Evolutionary conservation across 2,329 filamentous ascomycete genomes (phyloP), one percentile per base, ranked within the genome.

Genomic region (Cladophialophora carrionii): DNA sequence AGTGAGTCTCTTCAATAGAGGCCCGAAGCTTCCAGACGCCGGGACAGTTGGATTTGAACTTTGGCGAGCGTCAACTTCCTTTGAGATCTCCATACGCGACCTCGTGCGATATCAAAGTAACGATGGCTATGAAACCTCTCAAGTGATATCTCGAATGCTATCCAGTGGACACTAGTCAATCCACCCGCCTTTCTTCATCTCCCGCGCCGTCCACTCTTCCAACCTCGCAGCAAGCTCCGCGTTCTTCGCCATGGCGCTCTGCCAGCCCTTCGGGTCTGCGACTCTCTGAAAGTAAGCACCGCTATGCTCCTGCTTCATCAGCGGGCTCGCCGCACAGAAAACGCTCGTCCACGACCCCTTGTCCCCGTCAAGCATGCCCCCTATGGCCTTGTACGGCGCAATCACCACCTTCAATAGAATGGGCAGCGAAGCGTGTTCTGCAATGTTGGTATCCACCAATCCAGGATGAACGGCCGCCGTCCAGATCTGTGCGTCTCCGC

Each of bases 391-490:
- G 46, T 63, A 72, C 4, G 76, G 72, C n/a, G 49, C 24, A 24
- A 67, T 54, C 20, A 70, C 22, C 8, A 61, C 65, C 29, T 68
- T 52, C 8, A 63, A n/a, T 2, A 65, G 20, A 12, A 66, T 9
- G 12, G 61, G 62, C 4, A 77, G 1, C 8, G 67, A 63, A n/a
- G 70, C 53, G 6, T 72, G 69, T 29, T 73, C 66, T 1, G 72
- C 4, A 10, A 83, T 65, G 31, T 81, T 78, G 0, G 82, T 83
- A 7, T 76, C 63, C 22, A 83, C 79, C 22, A 81, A 74, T 7
- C 83, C 83, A 0, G 83, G 83, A 63, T 84, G 82, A 6, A 83
- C 68, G 0, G 78, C 74, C 0, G 80, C 76, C 8, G 74, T 74
- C 0, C 76, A 81, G 55, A 84, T 77, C 6, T 74, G 61, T 0